These are phyloP conservation scores for Pseudocercospora crystallina DNA, from an alignment of 2,329 filamentous ascomycete genomes.

Conservation along the genomic window DNA sequence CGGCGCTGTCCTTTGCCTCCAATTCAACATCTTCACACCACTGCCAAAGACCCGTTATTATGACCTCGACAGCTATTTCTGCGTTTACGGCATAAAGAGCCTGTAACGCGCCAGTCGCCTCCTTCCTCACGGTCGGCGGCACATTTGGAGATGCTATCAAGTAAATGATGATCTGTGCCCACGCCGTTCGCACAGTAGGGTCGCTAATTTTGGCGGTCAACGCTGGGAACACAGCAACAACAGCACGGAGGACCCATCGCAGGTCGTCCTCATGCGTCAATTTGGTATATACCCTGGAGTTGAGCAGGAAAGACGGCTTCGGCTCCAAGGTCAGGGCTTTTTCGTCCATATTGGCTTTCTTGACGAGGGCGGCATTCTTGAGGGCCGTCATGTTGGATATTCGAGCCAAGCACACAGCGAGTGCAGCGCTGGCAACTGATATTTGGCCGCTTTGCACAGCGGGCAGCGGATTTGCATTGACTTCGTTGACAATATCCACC, in stretches of 20 bases:
- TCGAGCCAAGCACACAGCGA: constrained; percentile 59
- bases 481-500: constrained; percentile 73
- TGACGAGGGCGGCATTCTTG: constrained; percentile 57
- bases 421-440: constrained; percentile 72
- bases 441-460: constrained; percentile 82
- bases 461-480: constrained; percentile 71
- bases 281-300: constrained; percentile 81
- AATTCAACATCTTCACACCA: constrained; percentile 69
- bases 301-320: constrained; percentile 85
- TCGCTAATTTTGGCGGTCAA: constrained; percentile 40
- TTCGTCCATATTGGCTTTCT: constrained; percentile 62
- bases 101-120: constrained; percentile 62
- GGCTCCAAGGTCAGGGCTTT: constrained; percentile 69
- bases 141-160: constrained; percentile 65
- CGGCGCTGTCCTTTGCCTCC: constrained; percentile 76
- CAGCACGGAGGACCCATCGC: constrained; percentile 70
- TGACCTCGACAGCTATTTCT: constrained; percentile 57
- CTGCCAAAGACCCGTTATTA: constrained; percentile 71
- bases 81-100: constrained; percentile 63
- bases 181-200: constrained; percentile 42
- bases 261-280: constrained; percentile 72
- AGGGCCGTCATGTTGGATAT: constrained; percentile 54
- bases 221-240: constrained; percentile 58
- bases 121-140: constrained; percentile 62
- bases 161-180: constrained; percentile 85